Percentiles rank a stretch among this genome's conserved stretches.
Conservation (phyloP, 177 flowering plant genomes). For the Vitis hybrid region DNA sequence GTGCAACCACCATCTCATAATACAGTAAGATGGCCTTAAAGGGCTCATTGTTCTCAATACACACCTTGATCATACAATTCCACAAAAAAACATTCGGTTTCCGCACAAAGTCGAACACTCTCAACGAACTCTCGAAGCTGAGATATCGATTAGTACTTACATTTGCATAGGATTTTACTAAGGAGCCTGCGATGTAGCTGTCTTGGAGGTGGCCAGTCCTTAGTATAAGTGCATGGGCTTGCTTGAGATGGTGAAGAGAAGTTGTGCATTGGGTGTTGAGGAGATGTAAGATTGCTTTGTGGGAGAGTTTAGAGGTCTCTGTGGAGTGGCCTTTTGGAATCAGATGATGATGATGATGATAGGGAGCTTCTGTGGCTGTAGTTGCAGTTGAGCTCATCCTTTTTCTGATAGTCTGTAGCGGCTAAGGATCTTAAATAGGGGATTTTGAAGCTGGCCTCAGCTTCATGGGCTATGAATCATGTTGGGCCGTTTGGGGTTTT, state of each 20-base stretch:
- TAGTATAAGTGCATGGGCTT: slow-evolving; percentile 38
- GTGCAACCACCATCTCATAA: slow-evolving; percentile 29
- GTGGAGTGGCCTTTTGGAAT: slow-evolving; percentile 14
- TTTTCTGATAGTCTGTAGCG: background rate
- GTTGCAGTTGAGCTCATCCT: slow-evolving; percentile 23
- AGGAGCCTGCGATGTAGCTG: slow-evolving; percentile 45
- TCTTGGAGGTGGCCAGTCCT: slow-evolving; percentile 36
- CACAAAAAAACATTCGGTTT: slow-evolving; percentile 45
- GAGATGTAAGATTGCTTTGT: slow-evolving; percentile 32
- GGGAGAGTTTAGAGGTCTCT: slow-evolving; percentile 24
- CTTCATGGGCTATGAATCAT: too few species aligned
- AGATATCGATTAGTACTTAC: background rate
- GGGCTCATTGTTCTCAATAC: slow-evolving; percentile 33
- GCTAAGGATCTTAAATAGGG: too few species aligned
- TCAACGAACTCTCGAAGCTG: slow-evolving; percentile 26
- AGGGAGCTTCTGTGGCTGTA: slow-evolving; percentile 27
- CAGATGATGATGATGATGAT: slow-evolving; percentile 11
- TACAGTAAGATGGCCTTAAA: slow-evolving; percentile 30
- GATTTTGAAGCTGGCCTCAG: too few species aligned
- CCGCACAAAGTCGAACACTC: slow-evolving; percentile 33
- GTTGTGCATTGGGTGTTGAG: slow-evolving; percentile 35
- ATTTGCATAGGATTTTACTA: slow-evolving; percentile 41
- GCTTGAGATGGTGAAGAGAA: slow-evolving; percentile 35
- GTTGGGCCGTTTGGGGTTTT: too few species aligned
- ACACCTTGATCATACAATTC: slow-evolving; percentile 46